phyloP scores from a whole-genome alignment of 208 protist species.

The Acanthamoeba culbertsoni region DNA sequence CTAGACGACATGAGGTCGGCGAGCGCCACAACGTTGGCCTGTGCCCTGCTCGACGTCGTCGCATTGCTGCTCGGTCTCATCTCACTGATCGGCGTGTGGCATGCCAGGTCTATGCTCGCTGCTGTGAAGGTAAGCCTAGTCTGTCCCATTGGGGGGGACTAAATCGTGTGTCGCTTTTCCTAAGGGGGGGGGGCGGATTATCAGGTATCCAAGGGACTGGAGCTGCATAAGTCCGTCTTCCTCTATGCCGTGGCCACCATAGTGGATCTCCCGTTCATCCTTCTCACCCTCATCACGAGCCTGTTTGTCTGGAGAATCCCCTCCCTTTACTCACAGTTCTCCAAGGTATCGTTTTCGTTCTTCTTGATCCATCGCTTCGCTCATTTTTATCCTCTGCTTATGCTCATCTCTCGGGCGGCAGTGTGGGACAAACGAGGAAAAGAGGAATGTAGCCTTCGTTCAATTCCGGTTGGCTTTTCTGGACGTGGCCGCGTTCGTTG shows the following conservation, averaged over 20 bases:
- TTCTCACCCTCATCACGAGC: neutral
- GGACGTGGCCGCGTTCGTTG: neutral
- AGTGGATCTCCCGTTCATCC: slow-evolving; percentile 1
- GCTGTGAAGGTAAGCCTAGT: neutral
- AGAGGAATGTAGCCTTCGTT: neutral
- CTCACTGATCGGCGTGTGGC: neutral
- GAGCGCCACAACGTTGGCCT: neutral
- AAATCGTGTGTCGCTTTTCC: neutral
- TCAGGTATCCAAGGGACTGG: neutral
- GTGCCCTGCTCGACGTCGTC: neutral
- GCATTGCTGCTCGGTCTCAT: neutral
- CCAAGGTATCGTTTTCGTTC: neutral
- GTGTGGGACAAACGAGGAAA: neutral
- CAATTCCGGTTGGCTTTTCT: neutral
- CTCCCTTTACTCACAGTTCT: neutral
- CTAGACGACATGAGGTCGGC: neutral
- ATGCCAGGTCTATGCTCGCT: neutral
- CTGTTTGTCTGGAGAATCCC: neutral
- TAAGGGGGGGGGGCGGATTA: too few species aligned
- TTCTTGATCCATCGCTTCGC: too few species aligned
- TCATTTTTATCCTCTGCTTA: neutral
- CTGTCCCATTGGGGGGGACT: neutral
- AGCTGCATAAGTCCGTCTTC: neutral
- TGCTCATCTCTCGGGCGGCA: neutral
- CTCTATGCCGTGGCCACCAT: neutral